Conservation (phyloP, 2,329 filamentous ascomycete genomes). For the Penicillium olsonii region DNA sequence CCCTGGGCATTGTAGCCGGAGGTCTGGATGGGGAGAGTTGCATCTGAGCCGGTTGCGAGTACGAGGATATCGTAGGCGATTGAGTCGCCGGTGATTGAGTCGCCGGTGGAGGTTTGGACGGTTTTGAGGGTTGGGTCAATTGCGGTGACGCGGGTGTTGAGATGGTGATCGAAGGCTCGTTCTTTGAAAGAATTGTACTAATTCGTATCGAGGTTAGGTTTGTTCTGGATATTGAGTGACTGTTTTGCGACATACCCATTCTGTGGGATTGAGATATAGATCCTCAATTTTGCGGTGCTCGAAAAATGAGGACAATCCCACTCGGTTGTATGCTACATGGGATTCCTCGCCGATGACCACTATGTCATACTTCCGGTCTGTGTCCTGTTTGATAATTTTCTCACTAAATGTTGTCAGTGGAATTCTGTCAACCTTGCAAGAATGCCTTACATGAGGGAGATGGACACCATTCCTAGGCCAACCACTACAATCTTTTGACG, state of each 20-base stretch:
- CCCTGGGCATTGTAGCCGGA: conserved; percentile 78
- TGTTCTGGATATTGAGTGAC: background rate
- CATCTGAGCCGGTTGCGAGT: conserved; percentile 83
- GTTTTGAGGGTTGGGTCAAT: conserved; percentile 66
- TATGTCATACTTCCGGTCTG: conserved; percentile 75
- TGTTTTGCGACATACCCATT: conserved; percentile 67
- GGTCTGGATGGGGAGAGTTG: conserved; percentile 70
- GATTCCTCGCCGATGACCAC: conserved; percentile 85
- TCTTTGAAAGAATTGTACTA: conserved; percentile 68
- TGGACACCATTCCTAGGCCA: conserved; percentile 87
- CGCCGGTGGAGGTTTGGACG: conserved; percentile 70
- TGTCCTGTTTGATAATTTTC: conserved; percentile 83
- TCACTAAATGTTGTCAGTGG: conserved; percentile 58
- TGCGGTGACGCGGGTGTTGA: conserved; percentile 72
- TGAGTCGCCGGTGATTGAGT: conserved; percentile 66
- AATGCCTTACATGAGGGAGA: conserved; percentile 74
- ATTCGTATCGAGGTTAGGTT: background rate
- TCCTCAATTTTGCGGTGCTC: conserved; percentile 82
- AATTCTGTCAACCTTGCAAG: conserved; percentile 19
- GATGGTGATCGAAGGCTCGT: conserved; percentile 70
- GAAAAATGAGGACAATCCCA: conserved; percentile 87
- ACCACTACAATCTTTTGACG: conserved; percentile 75
- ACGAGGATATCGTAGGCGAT: conserved; percentile 79
- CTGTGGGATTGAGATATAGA: conserved; percentile 79
- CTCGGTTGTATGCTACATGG: conserved; percentile 87